Evolutionary conservation across 2,329 filamentous ascomycete genomes (phyloP).

Genomic region (Alternaria dauci): DNA sequence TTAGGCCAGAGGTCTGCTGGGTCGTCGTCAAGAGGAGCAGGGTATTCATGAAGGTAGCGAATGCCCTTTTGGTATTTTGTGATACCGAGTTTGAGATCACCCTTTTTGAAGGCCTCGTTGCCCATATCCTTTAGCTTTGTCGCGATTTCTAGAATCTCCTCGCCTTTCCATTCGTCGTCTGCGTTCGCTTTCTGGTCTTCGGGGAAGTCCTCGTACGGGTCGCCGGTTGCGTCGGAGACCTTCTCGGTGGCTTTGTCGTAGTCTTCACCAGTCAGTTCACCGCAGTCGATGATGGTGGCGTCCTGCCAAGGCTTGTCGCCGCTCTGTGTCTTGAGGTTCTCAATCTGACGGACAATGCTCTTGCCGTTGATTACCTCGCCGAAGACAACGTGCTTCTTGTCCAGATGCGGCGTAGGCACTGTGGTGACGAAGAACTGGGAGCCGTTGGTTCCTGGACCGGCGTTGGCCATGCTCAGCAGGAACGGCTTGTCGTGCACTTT

Average conservation of each 20-base stretch:
- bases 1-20: conserved; percentile 71
- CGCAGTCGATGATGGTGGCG: conserved; percentile 74
- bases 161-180: conserved; percentile 69
- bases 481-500: conserved; percentile 92
- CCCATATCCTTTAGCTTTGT: conserved; percentile 88
- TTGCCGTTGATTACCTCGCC: conserved; percentile 94
- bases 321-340: conserved; percentile 77
- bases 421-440: conserved; percentile 99
- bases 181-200: conserved; percentile 71
- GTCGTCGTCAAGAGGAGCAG: conserved; percentile 73
- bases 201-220: conserved; percentile 94
- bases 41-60: conserved; percentile 87
- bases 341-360: conserved; percentile 86
- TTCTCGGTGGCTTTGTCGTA: conserved; percentile 73
- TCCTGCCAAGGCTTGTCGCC: conserved; percentile 81
- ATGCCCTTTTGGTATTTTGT: conserved; percentile 95
- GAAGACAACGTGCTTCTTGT: conserved; percentile 97
- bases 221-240: conserved; percentile 80
- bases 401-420: conserved; percentile 90
- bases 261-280: conserved; percentile 78
- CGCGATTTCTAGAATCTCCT: conserved; percentile 79
- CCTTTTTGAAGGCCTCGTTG: conserved; percentile 88
- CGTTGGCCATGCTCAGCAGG: conserved; percentile 97
- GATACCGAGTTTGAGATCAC: conserved; percentile 73
- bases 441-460: conserved; percentile 92